These are phyloP conservation scores for Phytophthora brassicae DNA, from an alignment of 352 stramenopile species.

Conservation along the genomic window DNA sequence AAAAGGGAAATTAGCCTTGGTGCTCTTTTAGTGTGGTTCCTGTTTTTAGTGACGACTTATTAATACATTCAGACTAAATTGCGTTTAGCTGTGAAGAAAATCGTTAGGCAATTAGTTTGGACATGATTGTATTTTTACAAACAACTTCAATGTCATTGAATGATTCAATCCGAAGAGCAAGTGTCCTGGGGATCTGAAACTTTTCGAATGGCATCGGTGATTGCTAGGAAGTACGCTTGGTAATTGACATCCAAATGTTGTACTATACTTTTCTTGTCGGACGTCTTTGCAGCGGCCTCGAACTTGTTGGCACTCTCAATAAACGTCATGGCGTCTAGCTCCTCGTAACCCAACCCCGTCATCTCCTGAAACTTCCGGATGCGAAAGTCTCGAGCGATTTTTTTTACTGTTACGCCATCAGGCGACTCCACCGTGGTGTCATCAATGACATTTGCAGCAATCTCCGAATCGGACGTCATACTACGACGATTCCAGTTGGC, in stretches of 20 bases:
- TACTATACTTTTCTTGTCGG: constrained; percentile 31
- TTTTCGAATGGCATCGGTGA: constrained; percentile 18
- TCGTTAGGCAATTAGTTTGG: too few species aligned
- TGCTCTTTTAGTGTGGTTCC: too few species aligned
- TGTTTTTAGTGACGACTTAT: too few species aligned
- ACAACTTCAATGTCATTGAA: neutral
- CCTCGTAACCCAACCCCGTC: constrained; percentile 41
- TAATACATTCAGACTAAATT: too few species aligned
- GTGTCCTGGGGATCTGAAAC: constrained; percentile 24
- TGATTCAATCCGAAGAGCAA: too few species aligned
- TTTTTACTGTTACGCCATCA: constrained; percentile 31
- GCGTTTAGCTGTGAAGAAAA: too few species aligned
- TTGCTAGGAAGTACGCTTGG: constrained; percentile 19
- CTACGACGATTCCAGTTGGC: constrained; percentile 55
- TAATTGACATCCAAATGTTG: constrained; percentile 12
- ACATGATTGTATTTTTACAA: too few species aligned
- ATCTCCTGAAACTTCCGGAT: constrained; percentile 66
- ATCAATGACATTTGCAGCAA: constrained; percentile 53
- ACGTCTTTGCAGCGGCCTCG: neutral
- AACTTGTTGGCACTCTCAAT: constrained; percentile 40
- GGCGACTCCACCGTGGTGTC: constrained; percentile 20
- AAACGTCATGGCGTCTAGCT: constrained; percentile 52
- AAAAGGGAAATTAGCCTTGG: too few species aligned
- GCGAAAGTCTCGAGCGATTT: constrained; percentile 50
- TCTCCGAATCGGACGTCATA: constrained; percentile 53